Evolutionary conservation across 495 filamentous ascomycete species (phyloP).

Genomic region (Aspergillus campestris): DNA sequence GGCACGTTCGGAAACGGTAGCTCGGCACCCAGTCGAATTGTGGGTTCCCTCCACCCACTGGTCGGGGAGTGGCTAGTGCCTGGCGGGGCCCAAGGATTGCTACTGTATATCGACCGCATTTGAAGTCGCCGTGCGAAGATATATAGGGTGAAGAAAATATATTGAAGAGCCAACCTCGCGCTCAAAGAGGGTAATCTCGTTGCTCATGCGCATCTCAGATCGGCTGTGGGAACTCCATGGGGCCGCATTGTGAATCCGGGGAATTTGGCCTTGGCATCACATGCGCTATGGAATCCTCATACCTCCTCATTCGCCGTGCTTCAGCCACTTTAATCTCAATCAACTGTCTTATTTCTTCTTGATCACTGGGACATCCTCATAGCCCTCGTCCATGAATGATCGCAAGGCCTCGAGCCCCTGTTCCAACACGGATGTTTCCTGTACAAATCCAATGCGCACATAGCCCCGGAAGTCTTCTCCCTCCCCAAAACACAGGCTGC

Average conservation of each 20-base stretch:
- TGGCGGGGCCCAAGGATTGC: too few relatives aligned
- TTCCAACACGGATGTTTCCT: constrained; percentile 58
- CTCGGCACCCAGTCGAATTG: neutral
- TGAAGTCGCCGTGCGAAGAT: too few relatives aligned
- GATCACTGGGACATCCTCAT: constrained; percentile 42
- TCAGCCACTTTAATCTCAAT: neutral
- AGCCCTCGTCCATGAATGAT: constrained; percentile 53
- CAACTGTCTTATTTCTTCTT: constrained; percentile 16
- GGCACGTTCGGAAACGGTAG: constrained; percentile 3
- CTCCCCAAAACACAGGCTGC: constrained; percentile 63
- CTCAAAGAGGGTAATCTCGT: too few relatives aligned
- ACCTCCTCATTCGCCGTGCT: neutral
- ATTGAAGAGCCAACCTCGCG: too few relatives aligned
- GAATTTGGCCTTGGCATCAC: neutral
- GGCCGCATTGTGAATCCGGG: too few relatives aligned
- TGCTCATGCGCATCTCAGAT: neutral
- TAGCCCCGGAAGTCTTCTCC: constrained; percentile 66
- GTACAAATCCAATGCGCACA: constrained; percentile 74
- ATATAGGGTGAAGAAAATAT: too few relatives aligned
- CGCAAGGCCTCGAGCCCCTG: constrained; percentile 55
- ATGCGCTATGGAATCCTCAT: neutral
- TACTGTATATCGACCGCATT: too few relatives aligned
- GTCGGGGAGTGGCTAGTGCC: too few relatives aligned
- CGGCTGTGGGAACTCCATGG: neutral
- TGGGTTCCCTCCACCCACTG: too few relatives aligned